These are phyloP conservation scores for Chrysosporium keratinophilum DNA, from an alignment of 2,329 filamentous ascomycete species.

Conservation along the genomic window DNA sequence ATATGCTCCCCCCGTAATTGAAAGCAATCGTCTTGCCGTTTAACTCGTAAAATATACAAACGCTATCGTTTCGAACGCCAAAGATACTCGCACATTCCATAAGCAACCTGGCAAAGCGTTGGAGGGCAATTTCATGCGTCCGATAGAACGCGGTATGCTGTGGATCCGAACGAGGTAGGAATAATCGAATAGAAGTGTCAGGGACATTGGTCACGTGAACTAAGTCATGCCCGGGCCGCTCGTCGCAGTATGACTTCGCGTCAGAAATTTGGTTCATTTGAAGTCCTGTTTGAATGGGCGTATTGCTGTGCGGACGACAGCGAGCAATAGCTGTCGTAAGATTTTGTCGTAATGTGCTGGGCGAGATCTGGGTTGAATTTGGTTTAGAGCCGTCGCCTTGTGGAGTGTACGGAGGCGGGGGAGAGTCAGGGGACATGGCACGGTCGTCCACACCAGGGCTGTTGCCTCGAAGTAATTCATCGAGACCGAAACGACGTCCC, in stretches of 20 bases:
- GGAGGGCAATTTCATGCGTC: slow-evolving; percentile 52
- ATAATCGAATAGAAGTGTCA: slow-evolving; percentile 62
- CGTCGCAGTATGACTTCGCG: slow-evolving; percentile 77
- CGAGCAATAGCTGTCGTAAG: slow-evolving; percentile 68
- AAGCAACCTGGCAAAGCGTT: slow-evolving; percentile 59
- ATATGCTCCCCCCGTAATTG: slow-evolving; percentile 75
- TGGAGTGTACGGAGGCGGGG: slow-evolving; percentile 34
- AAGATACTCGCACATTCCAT: slow-evolving; percentile 63
- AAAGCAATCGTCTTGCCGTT: slow-evolving; percentile 78
- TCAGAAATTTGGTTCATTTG: slow-evolving; percentile 65
- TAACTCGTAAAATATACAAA: slow-evolving; percentile 84
- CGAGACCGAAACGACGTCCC: slow-evolving; percentile 57
- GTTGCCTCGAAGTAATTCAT: slow-evolving; percentile 33
- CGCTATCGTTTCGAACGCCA: slow-evolving; percentile 52
- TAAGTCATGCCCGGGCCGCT: slow-evolving; percentile 62
- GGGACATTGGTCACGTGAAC: slow-evolving; percentile 43
- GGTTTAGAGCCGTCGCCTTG: slow-evolving; percentile 18
- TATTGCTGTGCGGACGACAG: slow-evolving; percentile 65
- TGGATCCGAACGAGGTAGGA: slow-evolving; percentile 44
- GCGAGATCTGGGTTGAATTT: slow-evolving; percentile 24
- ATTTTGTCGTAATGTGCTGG: slow-evolving; percentile 37
- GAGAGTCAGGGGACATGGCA: slow-evolving; percentile 12
- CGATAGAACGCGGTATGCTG: slow-evolving; percentile 50
- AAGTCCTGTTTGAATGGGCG: slow-evolving; percentile 61
- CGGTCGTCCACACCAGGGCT: not conserved